A percentile compares a stretch with the other conserved stretches of the same genome.
Conservation (phyloP, 352 stramenopile genomes). For the Thalassiosira mediterranea region DNA sequence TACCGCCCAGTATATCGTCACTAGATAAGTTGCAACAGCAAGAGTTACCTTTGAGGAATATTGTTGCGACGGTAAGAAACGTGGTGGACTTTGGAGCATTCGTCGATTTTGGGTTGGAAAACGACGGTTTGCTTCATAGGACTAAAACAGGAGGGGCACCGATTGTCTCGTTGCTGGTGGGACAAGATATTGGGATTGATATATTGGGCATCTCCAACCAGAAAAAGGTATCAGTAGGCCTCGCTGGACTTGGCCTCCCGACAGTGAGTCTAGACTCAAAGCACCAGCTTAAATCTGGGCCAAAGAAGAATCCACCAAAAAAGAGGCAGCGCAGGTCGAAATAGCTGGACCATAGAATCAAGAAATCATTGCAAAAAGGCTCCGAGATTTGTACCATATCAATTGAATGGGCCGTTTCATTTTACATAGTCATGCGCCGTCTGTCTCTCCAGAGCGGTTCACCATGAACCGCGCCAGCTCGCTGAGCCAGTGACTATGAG, state of each 20-base stretch:
- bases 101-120: constrained; percentile 62
- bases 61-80: constrained; percentile 61
- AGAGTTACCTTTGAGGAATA: constrained; percentile 43
- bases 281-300: neutral
- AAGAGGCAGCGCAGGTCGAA: neutral
- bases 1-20: constrained; percentile 20
- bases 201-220: constrained; percentile 50
- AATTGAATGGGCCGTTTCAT: too few species aligned
- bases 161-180: constrained; percentile 50
- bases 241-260: constrained; percentile 43
- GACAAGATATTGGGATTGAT: constrained; percentile 64
- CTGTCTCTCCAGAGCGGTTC: too few species aligned
- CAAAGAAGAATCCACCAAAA: neutral
- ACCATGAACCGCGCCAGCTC: too few species aligned
- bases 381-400: too few species aligned
- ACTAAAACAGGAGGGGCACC: constrained; percentile 52
- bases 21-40: constrained; percentile 17
- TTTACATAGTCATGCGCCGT: too few species aligned
- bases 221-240: constrained; percentile 45
- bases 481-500: too few species aligned
- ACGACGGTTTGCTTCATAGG: constrained; percentile 62
- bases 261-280: neutral
- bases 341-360: too few species aligned
- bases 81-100: constrained; percentile 73
- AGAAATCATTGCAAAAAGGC: too few species aligned